Evolutionary conservation across 2,329 filamentous ascomycete species (phyloP), one percentile per base, ranked within the genome.

Genomic region (Paecilomyces formosus): DNA sequence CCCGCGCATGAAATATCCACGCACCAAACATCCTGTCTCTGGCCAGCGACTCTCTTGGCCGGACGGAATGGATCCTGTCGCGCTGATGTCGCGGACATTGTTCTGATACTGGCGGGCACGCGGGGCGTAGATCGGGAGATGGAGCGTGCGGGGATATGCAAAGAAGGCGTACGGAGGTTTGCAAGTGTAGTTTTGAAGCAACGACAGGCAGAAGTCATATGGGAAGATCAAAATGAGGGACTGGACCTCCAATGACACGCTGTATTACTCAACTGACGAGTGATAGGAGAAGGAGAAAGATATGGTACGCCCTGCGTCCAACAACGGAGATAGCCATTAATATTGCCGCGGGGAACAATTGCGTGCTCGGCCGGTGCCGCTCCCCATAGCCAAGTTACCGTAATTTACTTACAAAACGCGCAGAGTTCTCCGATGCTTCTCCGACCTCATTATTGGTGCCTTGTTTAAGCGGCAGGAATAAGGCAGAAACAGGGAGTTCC

Each of bases 21-120:
- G 50, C 60, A 78, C 79, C 76, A 81, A 56, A 81, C 79, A 79
- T 81, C 79, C 65, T 79, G 78, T 59, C 76, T 74, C 63, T 81
- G 78, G 33, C 77, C 77, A 35, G 78, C 78, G 52, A 81, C 78
- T 65, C 79, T 72, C 60, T 69, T 70, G 28, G 79, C 79, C 39
- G 79, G 79, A 26, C 70, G 70, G 63, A 79, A 81, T 21, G 73
- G 74, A 59, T 77, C 74, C 30, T 69, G 62, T 63, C 70, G 70
- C 57, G 68, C 59, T 62, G 71, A 61, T 55, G 72, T 75, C 55
- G 71, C 69, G 55, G 74, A 74, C 74, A 77, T 77, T 61, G 68
- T 60, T 70, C 73, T 71, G 58, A 62, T 61, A 55, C 21, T 26
- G 22, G 26, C 11, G 13, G 50, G 50, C 8, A 21, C 22, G 50